Conservation (phyloP, 2,329 filamentous ascomycete species). For the Metarhizium brunneum region DNA sequence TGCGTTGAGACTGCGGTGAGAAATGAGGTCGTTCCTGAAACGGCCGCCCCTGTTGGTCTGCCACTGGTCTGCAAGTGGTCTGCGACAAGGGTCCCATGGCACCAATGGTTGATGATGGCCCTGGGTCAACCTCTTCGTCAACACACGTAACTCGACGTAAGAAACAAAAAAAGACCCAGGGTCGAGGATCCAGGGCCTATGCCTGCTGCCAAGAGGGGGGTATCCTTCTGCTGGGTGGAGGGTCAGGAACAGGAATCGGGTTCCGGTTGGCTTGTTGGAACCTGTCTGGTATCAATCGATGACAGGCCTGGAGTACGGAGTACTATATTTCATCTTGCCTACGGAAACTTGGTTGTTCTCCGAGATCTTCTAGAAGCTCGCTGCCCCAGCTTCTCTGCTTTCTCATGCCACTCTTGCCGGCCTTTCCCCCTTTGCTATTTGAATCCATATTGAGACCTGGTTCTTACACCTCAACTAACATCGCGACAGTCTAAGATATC, state of each 20-base stretch:
- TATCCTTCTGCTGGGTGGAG: slow-evolving; percentile 3
- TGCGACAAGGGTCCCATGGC: slow-evolving; percentile 8
- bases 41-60: slow-evolving; percentile 7
- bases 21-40: slow-evolving; percentile 21
- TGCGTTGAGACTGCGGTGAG: slow-evolving; percentile 15
- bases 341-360: slow-evolving; percentile 11
- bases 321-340: slow-evolving; percentile 1
- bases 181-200: not conserved
- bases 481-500: not conserved
- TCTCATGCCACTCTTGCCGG: slow-evolving; percentile 6
- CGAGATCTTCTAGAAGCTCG: slow-evolving; percentile 22
- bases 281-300: not conserved
- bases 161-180: not conserved
- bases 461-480: not conserved
- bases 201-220: not conserved
- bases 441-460: not conserved
- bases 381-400: slow-evolving; percentile 6
- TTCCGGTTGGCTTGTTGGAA: not conserved
- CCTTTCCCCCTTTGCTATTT: slow-evolving; percentile 1
- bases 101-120: not conserved
- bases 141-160: not conserved
- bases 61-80: slow-evolving; percentile 4
- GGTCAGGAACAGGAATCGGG: not conserved
- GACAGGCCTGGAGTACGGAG: not conserved
- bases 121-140: slow-evolving; percentile 2